phyloP scores from a whole-genome alignment of 352 stramenopile genomes.

The Elongisporangium undulatum region DNA sequence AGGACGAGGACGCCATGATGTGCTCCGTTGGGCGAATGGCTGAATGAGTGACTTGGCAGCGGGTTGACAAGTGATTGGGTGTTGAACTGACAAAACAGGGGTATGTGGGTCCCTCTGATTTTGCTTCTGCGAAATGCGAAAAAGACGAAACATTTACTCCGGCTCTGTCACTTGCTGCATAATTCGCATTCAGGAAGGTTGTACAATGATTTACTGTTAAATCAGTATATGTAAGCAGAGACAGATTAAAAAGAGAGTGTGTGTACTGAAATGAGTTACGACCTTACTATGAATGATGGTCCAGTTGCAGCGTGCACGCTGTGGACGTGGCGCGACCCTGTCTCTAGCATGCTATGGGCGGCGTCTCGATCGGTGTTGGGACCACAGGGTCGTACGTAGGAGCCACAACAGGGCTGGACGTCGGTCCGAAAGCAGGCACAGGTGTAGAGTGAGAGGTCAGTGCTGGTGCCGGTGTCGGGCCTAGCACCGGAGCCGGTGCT shows the following conservation, averaged over 20 bases:
- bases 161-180: no score
- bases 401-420: not conserved
- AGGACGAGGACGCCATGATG: not conserved
- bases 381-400: not conserved
- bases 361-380: not conserved
- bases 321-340: not conserved
- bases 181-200: no score
- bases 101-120: not conserved
- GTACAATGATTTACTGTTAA: not conserved
- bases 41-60: not conserved
- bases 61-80: not conserved
- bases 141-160: no score
- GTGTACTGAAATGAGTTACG: not conserved
- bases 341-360: not conserved
- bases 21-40: not conserved
- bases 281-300: not conserved
- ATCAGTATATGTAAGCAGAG: not conserved
- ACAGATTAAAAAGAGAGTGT: not conserved
- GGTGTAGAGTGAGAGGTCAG: not conserved
- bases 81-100: not conserved
- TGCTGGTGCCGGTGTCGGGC: not conserved
- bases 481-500: not conserved
- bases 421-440: not conserved
- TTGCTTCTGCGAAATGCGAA: no score
- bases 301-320: not conserved